A percentile compares a stretch with the other conserved stretches of the same genome.
Conservation (phyloP, 2,329 filamentous ascomycete genomes). For the Madurella fahalii region DNA sequence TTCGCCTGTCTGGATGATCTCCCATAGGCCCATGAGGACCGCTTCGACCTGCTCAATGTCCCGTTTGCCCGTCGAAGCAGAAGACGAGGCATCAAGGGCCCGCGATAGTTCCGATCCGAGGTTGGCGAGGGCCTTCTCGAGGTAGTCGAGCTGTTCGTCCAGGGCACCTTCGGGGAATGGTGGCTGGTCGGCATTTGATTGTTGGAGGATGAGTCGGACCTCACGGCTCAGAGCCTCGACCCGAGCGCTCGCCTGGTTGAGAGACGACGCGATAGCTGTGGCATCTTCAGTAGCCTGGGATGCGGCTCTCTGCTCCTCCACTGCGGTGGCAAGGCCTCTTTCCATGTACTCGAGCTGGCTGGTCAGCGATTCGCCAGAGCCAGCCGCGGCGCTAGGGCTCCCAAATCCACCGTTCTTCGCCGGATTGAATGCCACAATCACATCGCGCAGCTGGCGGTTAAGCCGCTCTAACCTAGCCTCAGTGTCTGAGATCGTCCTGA, state of each 20-base stretch:
- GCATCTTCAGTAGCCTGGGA: constrained; percentile 22
- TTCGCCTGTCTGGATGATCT: constrained; percentile 53
- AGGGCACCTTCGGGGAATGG: constrained; percentile 59
- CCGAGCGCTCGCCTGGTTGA: constrained; percentile 48
- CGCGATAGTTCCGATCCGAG: constrained; percentile 43
- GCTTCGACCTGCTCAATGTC: constrained; percentile 54
- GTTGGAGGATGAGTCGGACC: constrained; percentile 55
- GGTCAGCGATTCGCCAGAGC: constrained; percentile 44
- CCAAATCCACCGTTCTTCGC: constrained; percentile 45
- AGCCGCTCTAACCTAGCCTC: constrained; percentile 64
- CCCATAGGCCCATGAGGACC: constrained; percentile 53
- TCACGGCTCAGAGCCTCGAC: constrained; percentile 61
- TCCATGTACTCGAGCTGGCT: constrained; percentile 69
- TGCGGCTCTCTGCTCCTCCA: constrained; percentile 48
- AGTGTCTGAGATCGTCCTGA: constrained; percentile 55
- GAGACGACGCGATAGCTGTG: constrained; percentile 4
- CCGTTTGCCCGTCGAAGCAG: constrained; percentile 33
- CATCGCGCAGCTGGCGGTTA: constrained; percentile 62
- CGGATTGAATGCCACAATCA: constrained; percentile 62
- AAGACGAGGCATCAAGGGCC: constrained; percentile 31
- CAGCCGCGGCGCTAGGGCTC: constrained; percentile 37
- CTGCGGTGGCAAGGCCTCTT: constrained; percentile 58
- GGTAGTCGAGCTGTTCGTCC: constrained; percentile 65
- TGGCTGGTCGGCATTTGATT: constrained; percentile 46
- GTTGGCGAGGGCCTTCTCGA: constrained; percentile 56